These are phyloP conservation scores for Pythium scleroteichum DNA, from an alignment of 352 stramenopile species.

Conservation along the genomic window DNA sequence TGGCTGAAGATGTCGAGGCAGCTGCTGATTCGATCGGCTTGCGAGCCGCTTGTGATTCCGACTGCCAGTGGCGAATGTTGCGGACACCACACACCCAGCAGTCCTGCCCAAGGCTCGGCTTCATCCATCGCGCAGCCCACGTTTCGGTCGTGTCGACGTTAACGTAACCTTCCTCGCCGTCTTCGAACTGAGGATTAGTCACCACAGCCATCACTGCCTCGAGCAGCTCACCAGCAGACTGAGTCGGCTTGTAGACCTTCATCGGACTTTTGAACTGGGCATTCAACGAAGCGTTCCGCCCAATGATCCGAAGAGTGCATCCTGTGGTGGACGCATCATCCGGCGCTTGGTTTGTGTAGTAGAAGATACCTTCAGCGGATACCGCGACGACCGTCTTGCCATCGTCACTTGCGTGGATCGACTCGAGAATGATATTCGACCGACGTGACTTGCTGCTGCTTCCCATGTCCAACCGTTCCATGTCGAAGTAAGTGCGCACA, in stretches of 20 bases:
- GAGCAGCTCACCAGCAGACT: conserved; percentile 6
- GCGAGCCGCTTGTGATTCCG: conserved; percentile 6
- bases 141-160: conserved; percentile 71
- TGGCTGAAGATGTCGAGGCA: not conserved
- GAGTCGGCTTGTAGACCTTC: conserved; percentile 61
- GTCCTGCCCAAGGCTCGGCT: conserved; percentile 46
- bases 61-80: conserved; percentile 66
- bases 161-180: conserved; percentile 56
- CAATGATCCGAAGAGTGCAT: conserved; percentile 55
- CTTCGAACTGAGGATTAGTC: conserved; percentile 59
- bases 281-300: conserved; percentile 67
- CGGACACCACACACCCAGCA: conserved; percentile 83
- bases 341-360: conserved; percentile 53
- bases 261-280: conserved; percentile 66
- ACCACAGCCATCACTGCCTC: conserved; percentile 73
- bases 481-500: conserved; percentile 54
- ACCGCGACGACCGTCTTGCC: conserved; percentile 58
- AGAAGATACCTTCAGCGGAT: conserved; percentile 72
- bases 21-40: conserved; percentile 3
- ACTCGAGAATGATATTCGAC: conserved; percentile 70
- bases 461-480: conserved; percentile 63
- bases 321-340: conserved; percentile 7
- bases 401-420: conserved; percentile 65
- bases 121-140: conserved; percentile 72
- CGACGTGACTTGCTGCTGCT: conserved; percentile 66